Evolutionary conservation across 441 rosid genomes (phyloP).

Genomic region (Populus hybrid): DNA sequence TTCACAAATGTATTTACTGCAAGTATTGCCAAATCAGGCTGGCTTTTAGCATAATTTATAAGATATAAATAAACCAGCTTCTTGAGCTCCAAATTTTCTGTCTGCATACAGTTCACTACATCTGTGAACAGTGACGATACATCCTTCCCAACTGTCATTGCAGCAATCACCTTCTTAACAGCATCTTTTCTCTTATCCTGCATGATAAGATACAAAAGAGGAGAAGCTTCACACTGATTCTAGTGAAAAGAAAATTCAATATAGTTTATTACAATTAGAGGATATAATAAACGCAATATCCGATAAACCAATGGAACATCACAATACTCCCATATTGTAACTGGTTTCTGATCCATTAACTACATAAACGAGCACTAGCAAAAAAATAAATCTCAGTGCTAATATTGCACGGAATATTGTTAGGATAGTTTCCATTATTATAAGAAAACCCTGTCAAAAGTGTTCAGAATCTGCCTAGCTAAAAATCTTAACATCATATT

Average conservation of each 20-base stretch:
- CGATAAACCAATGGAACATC: background rate
- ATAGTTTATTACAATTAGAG: background rate
- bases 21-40: conserved; percentile 97
- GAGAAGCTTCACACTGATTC: conserved; percentile 12
- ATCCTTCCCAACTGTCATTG: conserved; percentile 99
- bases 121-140: conserved; percentile 95
- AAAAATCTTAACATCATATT: background rate
- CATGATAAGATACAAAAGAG: conserved; percentile 13
- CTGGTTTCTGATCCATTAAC: background rate
- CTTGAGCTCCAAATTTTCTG: conserved; percentile 97
- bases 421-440: background rate
- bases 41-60: conserved; percentile 96
- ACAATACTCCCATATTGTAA: background rate
- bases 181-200: conserved; percentile 99
- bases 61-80: conserved; percentile 95
- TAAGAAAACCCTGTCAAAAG: background rate
- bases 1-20: conserved; percentile 98
- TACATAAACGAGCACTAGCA: background rate
- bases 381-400: background rate
- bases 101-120: conserved; percentile 99
- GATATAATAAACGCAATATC: background rate
- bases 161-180: conserved; percentile 99
- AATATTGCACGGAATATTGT: background rate
- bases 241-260: background rate
- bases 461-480: background rate